Evolutionary conservation across 768 basidiomycete genomes (phyloP).

Genomic region (Calocybe gangraenosa): DNA sequence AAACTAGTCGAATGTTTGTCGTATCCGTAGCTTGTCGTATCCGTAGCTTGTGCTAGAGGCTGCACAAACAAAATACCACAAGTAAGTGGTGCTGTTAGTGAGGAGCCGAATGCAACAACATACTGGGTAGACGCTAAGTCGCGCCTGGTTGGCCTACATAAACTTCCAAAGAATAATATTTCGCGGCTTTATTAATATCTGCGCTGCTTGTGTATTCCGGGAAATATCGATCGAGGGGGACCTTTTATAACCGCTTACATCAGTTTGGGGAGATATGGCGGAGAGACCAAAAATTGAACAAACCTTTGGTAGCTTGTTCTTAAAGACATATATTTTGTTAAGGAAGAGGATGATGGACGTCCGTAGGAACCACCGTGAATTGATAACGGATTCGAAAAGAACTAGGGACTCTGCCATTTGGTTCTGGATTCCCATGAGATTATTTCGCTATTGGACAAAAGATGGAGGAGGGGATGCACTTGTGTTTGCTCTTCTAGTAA

Average conservation of each 20-base stretch:
- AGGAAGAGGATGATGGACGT: slow-evolving; percentile 90
- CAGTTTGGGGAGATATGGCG: slow-evolving; percentile 39
- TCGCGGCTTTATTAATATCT: slow-evolving; percentile 91
- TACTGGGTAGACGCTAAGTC: slow-evolving; percentile 89
- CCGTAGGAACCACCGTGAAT: slow-evolving; percentile 89
- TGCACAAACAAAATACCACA: background rate
- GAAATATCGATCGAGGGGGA: slow-evolving; percentile 73
- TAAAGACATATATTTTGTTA: slow-evolving; percentile 93
- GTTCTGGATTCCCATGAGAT: slow-evolving; percentile 48
- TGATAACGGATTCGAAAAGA: slow-evolving; percentile 89
- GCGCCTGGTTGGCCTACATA: slow-evolving; percentile 86
- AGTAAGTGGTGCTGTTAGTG: too few relatives aligned
- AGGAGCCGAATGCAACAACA: slow-evolving; percentile 21
- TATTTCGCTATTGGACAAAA: background rate
- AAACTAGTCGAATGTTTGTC: slow-evolving; percentile 65
- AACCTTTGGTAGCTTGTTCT: slow-evolving; percentile 73
- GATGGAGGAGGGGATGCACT: slow-evolving; percentile 29
- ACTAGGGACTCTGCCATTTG: slow-evolving; percentile 91
- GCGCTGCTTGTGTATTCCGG: slow-evolving; percentile 85
- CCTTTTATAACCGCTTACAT: slow-evolving; percentile 33
- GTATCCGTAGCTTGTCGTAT: slow-evolving; percentile 80
- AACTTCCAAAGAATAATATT: slow-evolving; percentile 94
- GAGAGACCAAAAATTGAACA: background rate
- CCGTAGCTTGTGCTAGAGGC: slow-evolving; percentile 20
- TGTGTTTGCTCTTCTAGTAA: slow-evolving; percentile 63